Percentiles rank a stretch among this genome's conserved stretches.
Evolutionary conservation across 2,329 filamentous ascomycete genomes (phyloP).

Genomic region (Fusarium begoniae): DNA sequence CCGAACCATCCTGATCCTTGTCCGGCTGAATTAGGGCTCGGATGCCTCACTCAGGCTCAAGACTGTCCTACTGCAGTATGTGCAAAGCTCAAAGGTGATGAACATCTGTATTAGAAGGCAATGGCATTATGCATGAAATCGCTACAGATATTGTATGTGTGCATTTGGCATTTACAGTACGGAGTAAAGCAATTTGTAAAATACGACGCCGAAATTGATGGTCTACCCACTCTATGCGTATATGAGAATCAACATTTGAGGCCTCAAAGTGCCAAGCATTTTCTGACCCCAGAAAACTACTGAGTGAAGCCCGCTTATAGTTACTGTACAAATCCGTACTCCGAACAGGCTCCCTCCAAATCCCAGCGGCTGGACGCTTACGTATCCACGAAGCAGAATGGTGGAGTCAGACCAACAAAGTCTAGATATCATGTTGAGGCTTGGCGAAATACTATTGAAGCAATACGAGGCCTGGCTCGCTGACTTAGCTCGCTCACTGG

Average conservation of each 20-base stretch:
- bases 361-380: conserved; percentile 18
- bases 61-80: neutral
- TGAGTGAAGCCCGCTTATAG: conserved; percentile 11
- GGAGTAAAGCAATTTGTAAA: neutral
- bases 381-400: conserved; percentile 9
- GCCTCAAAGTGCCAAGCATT: conserved; percentile 23
- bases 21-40: conserved; percentile 22
- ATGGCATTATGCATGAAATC: neutral
- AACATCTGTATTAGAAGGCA: neutral
- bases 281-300: conserved; percentile 4
- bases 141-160: neutral
- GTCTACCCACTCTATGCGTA: neutral
- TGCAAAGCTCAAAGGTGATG: neutral
- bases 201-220: neutral
- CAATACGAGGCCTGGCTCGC: conserved; percentile 25
- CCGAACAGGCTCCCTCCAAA: neutral
- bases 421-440: conserved; percentile 20
- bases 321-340: neutral
- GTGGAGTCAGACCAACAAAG: conserved; percentile 24
- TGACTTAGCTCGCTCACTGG: conserved; percentile 5
- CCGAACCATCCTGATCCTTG: conserved; percentile 7
- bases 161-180: neutral
- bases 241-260: neutral
- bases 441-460: conserved; percentile 26
- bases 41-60: conserved; percentile 2